phyloP scores from a whole-genome alignment of 2,329 filamentous ascomycete species.

The Xylariaceae sp. region DNA sequence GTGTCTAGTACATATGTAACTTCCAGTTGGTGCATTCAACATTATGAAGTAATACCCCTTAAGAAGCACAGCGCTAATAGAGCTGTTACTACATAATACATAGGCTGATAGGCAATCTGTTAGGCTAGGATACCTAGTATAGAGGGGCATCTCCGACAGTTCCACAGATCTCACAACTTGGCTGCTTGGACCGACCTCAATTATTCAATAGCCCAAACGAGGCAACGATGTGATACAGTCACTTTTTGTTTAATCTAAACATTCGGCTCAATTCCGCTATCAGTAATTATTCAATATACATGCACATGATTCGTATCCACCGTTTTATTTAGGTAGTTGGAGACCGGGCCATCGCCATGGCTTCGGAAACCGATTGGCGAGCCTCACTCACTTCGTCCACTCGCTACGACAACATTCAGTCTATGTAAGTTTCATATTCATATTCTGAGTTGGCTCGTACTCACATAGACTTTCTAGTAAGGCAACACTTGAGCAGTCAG shows the following conservation, averaged over 20 bases:
- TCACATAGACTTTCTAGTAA: conserved; percentile 30
- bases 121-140: too few species aligned
- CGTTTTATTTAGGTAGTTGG: background rate
- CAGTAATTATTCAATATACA: background rate
- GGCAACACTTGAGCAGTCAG: conserved; percentile 25
- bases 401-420: conserved; percentile 65
- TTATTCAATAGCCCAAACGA: background rate
- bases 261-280: background rate
- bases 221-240: background rate
- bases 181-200: too few species aligned
- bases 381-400: conserved; percentile 57
- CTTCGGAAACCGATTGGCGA: conserved; percentile 49
- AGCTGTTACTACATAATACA: too few species aligned
- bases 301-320: background rate
- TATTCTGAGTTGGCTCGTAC: conserved; percentile 2
- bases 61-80: background rate
- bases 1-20: too few species aligned
- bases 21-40: background rate
- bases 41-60: background rate
- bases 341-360: conserved; percentile 30
- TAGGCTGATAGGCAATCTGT: too few species aligned
- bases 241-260: too few species aligned
- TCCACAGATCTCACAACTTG: background rate
- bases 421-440: conserved; percentile 52
- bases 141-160: background rate